A percentile compares a stretch with the other conserved stretches of the same genome.
phyloP scores from a whole-genome alignment of 1,284 basidiomycete species.

The Earliella scabrosa region DNA sequence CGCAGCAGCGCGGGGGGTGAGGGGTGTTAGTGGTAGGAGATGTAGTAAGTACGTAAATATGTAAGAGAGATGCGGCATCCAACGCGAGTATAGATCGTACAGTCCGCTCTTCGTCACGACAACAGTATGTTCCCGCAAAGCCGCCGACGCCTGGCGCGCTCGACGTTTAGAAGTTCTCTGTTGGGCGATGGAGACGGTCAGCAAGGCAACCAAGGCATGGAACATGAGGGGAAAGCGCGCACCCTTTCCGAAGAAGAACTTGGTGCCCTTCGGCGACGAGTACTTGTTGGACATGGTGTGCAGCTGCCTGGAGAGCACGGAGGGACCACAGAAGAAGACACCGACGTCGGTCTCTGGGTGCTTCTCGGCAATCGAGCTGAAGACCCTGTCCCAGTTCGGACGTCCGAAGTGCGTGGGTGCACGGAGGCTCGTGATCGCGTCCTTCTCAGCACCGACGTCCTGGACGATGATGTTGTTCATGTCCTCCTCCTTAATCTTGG shows the following conservation, averaged over 20 bases:
- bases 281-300: constrained; percentile 85
- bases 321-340: constrained; percentile 86
- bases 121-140: neutral
- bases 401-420: constrained; percentile 93
- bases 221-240: constrained; percentile 20
- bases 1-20: no score
- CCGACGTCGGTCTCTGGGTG: constrained; percentile 87
- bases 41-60: neutral
- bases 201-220: neutral
- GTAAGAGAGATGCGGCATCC: constrained; percentile 1
- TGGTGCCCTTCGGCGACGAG: constrained; percentile 77
- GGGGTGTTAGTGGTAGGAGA: no score
- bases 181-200: neutral
- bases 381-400: constrained; percentile 91
- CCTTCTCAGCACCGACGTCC: constrained; percentile 88
- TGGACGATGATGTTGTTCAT: constrained; percentile 89
- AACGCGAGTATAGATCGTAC: constrained; percentile 15
- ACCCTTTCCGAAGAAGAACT: constrained; percentile 91
- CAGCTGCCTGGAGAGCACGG: constrained; percentile 68
- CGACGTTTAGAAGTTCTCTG: constrained; percentile 40
- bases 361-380: constrained; percentile 73
- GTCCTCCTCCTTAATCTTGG: constrained; percentile 86
- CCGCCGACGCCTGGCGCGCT: constrained; percentile 6
- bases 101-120: constrained; percentile 3
- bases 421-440: constrained; percentile 83